Base-by-base conservation (phyloP, 805 yeast genomes). In the Jamesozyma lodderae region DNA sequence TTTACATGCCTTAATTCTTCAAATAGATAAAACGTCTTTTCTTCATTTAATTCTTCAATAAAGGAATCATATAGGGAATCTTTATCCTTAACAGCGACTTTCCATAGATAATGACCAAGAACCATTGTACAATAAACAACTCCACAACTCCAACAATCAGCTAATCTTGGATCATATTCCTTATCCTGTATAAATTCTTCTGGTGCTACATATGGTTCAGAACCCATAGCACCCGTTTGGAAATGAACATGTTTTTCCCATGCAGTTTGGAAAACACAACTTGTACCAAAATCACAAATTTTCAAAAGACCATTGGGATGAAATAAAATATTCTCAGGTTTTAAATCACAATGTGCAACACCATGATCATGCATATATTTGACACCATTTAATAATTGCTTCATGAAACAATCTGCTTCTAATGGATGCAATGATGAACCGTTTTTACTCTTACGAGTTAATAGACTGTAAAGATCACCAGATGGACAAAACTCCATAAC, bases 401-500 rank as follows among this genome's bases (percentile, higher is more conserved):
- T 87, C 66, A 86, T 74, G 53, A 82, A 83, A 60, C 96, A 88
- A 60, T 88, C 96, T 24, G 90, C 77, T 56, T 88, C 96, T 14
- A 67, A 51, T 6, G 69, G 72, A 44, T 76, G 76, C 17, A 81
- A 60, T 2, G 76, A 73, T 9, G 46, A 32, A 8, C 71, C 69
- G 6, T 75, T 71, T 35, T 73, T 63, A 1, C 71, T 63, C 23
- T 48, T 44, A 21, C 75, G 60, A 36, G 81, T 73, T 27, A 80
- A 38, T 13, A 57, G 62, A 1, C 82, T 66, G 53, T 78, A 81
- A 18, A 81, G 60, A 56, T 81, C 92, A 28, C 92, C 92, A 36
- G 85, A 82, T 4, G 94, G 83, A 51, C 95, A 86, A 57, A 78
- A 88, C 63, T 90, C 97, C 94, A 90, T 82, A 35, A 90, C 86